Conservation (phyloP, 2,329 filamentous ascomycete genomes). For the Dothistroma septosporum region DNA sequence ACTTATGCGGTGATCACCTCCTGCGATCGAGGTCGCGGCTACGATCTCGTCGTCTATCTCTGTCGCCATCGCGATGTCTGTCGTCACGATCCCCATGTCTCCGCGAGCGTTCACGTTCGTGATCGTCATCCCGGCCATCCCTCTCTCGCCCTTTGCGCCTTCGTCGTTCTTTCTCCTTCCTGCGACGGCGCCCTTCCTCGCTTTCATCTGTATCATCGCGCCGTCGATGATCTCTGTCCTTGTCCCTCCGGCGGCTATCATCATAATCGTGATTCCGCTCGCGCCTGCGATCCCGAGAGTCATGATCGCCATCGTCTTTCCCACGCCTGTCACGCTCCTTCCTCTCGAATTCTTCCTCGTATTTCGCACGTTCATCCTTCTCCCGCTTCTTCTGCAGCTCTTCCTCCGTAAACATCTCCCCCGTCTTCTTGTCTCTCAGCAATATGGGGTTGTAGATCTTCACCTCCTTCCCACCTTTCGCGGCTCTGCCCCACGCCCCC, state of each 20-base stretch:
- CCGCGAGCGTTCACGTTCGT: conserved; percentile 19
- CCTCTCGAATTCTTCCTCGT: conserved; percentile 40
- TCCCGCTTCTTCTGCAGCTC: conserved; percentile 48
- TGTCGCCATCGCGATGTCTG: conserved; percentile 21
- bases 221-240: conserved; percentile 20
- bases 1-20: conserved; percentile 9
- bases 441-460: conserved; percentile 60
- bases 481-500: conserved; percentile 70
- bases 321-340: conserved; percentile 38
- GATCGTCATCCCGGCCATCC: conserved; percentile 10
- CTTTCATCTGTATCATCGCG: conserved; percentile 19
- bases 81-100: conserved; percentile 23
- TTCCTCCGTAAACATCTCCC: conserved; percentile 59
- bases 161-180: conserved; percentile 29
- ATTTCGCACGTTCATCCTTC: conserved; percentile 48
- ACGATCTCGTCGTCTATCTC: conserved; percentile 21
- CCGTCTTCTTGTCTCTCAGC: conserved; percentile 58
- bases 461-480: conserved; percentile 53
- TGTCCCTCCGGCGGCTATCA: conserved; percentile 16
- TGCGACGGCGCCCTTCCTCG: conserved; percentile 27
- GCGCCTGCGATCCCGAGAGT: conserved; percentile 15
- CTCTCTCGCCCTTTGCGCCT: conserved; percentile 18
- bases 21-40: conserved; percentile 17
- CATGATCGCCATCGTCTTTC: conserved; percentile 16
- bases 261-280: conserved; percentile 16